phyloP scores from a whole-genome alignment of 345 rosid genomes.

The Boechera stricta region DNA sequence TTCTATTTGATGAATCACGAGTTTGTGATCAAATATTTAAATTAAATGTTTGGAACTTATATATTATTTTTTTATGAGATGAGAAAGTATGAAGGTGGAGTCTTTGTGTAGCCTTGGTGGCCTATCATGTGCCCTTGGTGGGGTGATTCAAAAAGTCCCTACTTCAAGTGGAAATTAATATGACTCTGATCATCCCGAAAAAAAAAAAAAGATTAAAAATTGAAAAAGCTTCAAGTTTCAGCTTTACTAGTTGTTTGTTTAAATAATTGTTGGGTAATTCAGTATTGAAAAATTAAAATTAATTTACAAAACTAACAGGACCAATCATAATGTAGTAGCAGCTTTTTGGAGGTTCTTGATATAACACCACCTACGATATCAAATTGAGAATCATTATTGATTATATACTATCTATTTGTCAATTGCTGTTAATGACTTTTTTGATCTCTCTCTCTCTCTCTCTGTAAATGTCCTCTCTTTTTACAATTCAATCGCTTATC shows the following conservation, averaged over 20 bases:
- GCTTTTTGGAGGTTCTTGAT: slow-evolving; percentile 64
- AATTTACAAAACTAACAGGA: slow-evolving; percentile 48
- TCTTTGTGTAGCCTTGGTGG: slow-evolving; percentile 45
- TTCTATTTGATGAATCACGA: neutral
- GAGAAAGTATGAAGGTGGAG: slow-evolving; percentile 43
- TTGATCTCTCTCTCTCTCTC: neutral
- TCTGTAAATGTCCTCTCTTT: slow-evolving; percentile 11
- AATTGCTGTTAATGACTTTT: slow-evolving; percentile 13
- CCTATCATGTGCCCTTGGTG: slow-evolving; percentile 51
- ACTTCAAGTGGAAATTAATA: slow-evolving; percentile 43
- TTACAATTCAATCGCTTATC: neutral
- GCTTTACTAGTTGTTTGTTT: slow-evolving; percentile 43
- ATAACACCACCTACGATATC: slow-evolving; percentile 56
- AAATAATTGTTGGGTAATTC: slow-evolving; percentile 25
- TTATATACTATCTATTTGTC: slow-evolving; percentile 31
- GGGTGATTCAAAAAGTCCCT: slow-evolving; percentile 45
- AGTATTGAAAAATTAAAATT: slow-evolving; percentile 18
- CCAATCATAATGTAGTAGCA: slow-evolving; percentile 67
- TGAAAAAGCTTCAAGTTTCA: slow-evolving; percentile 41
- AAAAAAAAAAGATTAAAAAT: slow-evolving; percentile 4
- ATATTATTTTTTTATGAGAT: neutral
- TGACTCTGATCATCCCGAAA: slow-evolving; percentile 44
- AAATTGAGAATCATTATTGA: slow-evolving; percentile 51
- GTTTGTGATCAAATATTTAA: slow-evolving; percentile 6
- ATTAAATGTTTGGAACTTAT: neutral